Base-by-base conservation (phyloP, 78 protist species). In the Cavenderia fasciculata region DNA sequence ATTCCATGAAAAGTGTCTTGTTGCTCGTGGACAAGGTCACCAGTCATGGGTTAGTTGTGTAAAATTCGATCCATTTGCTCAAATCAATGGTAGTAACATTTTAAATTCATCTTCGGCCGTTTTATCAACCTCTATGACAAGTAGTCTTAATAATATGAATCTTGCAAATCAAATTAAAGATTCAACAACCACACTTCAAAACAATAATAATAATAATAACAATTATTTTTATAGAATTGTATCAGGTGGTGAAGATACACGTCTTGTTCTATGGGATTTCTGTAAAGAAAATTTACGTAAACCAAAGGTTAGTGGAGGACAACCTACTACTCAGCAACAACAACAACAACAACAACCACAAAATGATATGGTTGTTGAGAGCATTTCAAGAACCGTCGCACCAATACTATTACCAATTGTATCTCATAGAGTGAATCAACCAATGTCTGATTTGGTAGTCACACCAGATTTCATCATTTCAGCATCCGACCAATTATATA, bases 201-300 rank as follows among this genome's bases (percentile, higher is more conserved):
- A 47, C 52, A n/a, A n/a, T n/a, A n/a, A n/a, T n/a, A n/a, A n/a
- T n/a, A n/a, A n/a, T n/a, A n/a, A n/a, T n/a, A n/a, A n/a, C n/a
- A n/a, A n/a, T n/a, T n/a, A n/a, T n/a, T n/a, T n/a, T n/a, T 87
- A 87, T 36, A 29, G 93, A 27, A 75, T 87, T 14, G n/a, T 77
- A 10, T 56, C 86, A n/a, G 78, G 82, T 52, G 93, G 86, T 25
- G 88, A 87, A 87, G 93, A 87, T 70, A 87, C 93, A 3, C 40
- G 86, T 38, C 31, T 87, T 27, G 23, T 74, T 18, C 61, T 87
- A 12, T 87, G 93, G 93, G 93, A 87, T 47, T 87, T 87, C 27
- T 38, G 54, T 14, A 68, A 52, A 46, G 85, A 75, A 25, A 29
- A 54, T 25, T 23, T 87, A 23, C 59, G 54, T 52, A 87, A 87